These are phyloP conservation scores for Blastocrithidia nonstop DNA, from an alignment of 208 protist species.

Conservation along the genomic window DNA sequence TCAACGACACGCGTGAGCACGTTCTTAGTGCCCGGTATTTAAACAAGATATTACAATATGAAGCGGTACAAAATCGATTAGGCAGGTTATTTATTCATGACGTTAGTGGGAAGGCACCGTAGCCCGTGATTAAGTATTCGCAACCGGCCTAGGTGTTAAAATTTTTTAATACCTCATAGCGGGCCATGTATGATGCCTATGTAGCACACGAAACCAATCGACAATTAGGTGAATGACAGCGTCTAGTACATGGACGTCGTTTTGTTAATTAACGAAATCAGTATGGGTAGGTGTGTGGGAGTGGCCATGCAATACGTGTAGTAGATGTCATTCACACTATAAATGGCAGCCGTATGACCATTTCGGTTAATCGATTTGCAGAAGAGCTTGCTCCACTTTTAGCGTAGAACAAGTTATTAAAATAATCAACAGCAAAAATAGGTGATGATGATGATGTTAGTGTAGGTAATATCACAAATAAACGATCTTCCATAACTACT, in stretches of 20 bases:
- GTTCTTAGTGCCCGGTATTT: slow-evolving; percentile 70
- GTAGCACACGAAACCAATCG: slow-evolving; percentile 33
- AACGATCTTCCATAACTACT: too few relatives aligned
- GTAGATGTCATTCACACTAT: slow-evolving; percentile 47
- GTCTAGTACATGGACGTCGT: slow-evolving; percentile 26
- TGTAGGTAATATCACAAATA: too few relatives aligned
- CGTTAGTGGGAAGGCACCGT: slow-evolving; percentile 38
- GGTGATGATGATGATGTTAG: too few relatives aligned
- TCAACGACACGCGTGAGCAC: slow-evolving; percentile 66
- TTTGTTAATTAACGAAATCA: slow-evolving; percentile 47
- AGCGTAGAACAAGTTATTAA: neutral
- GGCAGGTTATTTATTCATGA: slow-evolving; percentile 37
- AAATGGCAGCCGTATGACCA: slow-evolving; percentile 33
- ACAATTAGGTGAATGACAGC: slow-evolving; percentile 44
- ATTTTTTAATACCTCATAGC: slow-evolving; percentile 62
- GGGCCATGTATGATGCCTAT: slow-evolving; percentile 68
- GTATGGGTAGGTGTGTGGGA: slow-evolving; percentile 46
- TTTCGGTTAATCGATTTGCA: slow-evolving; percentile 22
- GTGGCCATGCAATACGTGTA: slow-evolving; percentile 26
- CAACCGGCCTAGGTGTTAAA: slow-evolving; percentile 49
- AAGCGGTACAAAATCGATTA: slow-evolving; percentile 49
- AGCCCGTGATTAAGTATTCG: slow-evolving; percentile 48
- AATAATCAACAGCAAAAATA: too few relatives aligned
- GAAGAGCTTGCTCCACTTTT: slow-evolving; percentile 10
- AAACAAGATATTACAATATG: slow-evolving; percentile 49